phyloP scores from a whole-genome alignment of 2,329 filamentous ascomycete species.

The Parascedosporium putredinis region DNA sequence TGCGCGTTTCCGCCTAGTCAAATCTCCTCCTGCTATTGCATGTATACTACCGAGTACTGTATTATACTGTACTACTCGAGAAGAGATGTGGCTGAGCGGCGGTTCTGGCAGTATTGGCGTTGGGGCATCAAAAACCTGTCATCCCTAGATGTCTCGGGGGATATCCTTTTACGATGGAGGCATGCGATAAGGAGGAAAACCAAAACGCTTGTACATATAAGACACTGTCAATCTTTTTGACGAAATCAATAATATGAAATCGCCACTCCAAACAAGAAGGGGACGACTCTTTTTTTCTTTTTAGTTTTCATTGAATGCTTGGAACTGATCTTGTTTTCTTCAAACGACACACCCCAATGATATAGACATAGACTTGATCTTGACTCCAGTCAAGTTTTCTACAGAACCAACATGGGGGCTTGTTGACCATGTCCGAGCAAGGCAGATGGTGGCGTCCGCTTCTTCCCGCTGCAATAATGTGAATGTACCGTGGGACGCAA shows the following conservation, averaged over 20 bases:
- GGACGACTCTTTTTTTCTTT: not conserved
- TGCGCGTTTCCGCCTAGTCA: not conserved
- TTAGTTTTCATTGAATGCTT: not conserved
- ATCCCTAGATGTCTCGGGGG: conserved; percentile 25
- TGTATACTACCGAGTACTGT: not conserved
- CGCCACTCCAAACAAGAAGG: conserved; percentile 37
- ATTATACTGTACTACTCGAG: too few species aligned
- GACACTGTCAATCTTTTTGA: conserved; percentile 13
- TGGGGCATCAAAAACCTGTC: conserved; percentile 40
- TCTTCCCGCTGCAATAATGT: too few species aligned
- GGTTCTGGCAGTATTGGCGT: conserved; percentile 34
- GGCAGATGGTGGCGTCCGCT: too few species aligned
- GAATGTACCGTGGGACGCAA: too few species aligned
- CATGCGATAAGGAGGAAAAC: conserved; percentile 30
- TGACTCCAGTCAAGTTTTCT: too few species aligned
- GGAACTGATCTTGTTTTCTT: not conserved
- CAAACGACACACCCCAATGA: not conserved
- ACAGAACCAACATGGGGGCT: too few species aligned
- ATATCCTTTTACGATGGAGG: conserved; percentile 35
- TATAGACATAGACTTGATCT: not conserved
- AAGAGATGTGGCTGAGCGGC: not conserved
- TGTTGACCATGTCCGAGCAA: too few species aligned
- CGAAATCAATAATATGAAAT: conserved; percentile 42
- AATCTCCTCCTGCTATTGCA: not conserved
- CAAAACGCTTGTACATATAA: conserved; percentile 33